Conservation (phyloP, 1,139 yeast species). For the Diutina pseudorugosa region DNA sequence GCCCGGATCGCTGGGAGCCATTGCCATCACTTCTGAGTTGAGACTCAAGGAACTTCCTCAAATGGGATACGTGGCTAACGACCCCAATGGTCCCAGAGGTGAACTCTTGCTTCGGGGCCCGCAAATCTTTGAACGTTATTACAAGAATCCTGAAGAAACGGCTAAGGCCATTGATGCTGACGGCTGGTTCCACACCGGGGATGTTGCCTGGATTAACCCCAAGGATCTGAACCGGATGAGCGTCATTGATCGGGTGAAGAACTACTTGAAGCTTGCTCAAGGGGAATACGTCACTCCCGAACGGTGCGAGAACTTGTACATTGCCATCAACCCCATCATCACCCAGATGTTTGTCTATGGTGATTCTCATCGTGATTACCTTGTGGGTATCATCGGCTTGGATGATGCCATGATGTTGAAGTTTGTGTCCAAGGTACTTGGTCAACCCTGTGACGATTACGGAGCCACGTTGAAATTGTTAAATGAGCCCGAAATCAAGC, state of each 20-base stretch:
- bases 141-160: slow-evolving; percentile 43
- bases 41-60: slow-evolving; percentile 16
- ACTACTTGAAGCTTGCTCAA: slow-evolving; percentile 70
- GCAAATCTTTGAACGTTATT: slow-evolving; percentile 49
- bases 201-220: slow-evolving; percentile 41
- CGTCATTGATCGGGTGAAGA: slow-evolving; percentile 67
- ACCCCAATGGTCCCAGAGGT: slow-evolving; percentile 10
- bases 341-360: slow-evolving; percentile 18
- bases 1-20: slow-evolving; percentile 32
- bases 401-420: slow-evolving; percentile 15
- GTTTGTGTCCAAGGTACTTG: background rate
- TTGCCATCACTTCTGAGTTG: slow-evolving; percentile 22
- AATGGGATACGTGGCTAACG: slow-evolving; percentile 5
- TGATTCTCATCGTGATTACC: slow-evolving; percentile 38
- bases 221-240: slow-evolving; percentile 33
- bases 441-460: background rate
- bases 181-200: slow-evolving; percentile 75
- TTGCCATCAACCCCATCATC: slow-evolving; percentile 15
- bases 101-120: slow-evolving; percentile 62
- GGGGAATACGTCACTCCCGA: slow-evolving; percentile 80
- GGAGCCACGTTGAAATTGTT: background rate
- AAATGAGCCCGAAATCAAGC: background rate
- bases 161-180: slow-evolving; percentile 41
- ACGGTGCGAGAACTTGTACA: slow-evolving; percentile 54
- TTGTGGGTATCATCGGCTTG: slow-evolving; percentile 39